Percentiles rank a stretch among this genome's conserved stretches.
Evolutionary conservation across 2,329 filamentous ascomycete genomes (phyloP).

Genomic region (Beauveria varroae): DNA sequence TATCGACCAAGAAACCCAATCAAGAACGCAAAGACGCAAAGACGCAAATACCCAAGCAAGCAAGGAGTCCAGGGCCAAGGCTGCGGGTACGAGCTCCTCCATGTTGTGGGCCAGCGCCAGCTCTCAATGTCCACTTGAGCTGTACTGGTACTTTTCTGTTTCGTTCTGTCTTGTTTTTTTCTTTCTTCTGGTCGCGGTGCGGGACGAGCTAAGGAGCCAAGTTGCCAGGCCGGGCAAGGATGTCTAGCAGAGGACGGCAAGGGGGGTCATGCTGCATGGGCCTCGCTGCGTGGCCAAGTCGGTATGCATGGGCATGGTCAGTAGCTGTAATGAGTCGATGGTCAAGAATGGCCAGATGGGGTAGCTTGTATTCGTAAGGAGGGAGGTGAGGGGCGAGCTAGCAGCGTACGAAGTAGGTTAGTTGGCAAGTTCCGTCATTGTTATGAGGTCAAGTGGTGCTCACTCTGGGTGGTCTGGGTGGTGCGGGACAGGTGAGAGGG

Average conservation of each 20-base stretch:
- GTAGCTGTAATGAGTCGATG: constrained; percentile 2
- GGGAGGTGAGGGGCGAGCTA: constrained; percentile 7
- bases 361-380: background rate
- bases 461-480: background rate
- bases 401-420: background rate
- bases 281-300: constrained; percentile 1
- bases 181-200: constrained; percentile 1
- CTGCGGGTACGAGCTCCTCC: constrained; percentile 9
- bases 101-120: background rate
- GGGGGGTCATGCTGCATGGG: constrained; percentile 5
- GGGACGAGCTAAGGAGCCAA: background rate
- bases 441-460: constrained; percentile 4
- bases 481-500: background rate
- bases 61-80: background rate
- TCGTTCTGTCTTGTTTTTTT: constrained; percentile 6
- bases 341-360: background rate
- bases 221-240: constrained; percentile 4
- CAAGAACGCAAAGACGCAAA: background rate
- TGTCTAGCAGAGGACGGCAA: background rate
- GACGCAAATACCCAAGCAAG: background rate
- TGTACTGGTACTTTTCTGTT: background rate
- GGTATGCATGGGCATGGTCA: constrained; percentile 1
- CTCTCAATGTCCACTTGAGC: background rate
- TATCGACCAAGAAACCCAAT: background rate
- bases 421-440: constrained; percentile 2